These are phyloP conservation scores for Talaromyces verruculosus DNA, from an alignment of 2,329 filamentous ascomycete species.

Conservation along the genomic window DNA sequence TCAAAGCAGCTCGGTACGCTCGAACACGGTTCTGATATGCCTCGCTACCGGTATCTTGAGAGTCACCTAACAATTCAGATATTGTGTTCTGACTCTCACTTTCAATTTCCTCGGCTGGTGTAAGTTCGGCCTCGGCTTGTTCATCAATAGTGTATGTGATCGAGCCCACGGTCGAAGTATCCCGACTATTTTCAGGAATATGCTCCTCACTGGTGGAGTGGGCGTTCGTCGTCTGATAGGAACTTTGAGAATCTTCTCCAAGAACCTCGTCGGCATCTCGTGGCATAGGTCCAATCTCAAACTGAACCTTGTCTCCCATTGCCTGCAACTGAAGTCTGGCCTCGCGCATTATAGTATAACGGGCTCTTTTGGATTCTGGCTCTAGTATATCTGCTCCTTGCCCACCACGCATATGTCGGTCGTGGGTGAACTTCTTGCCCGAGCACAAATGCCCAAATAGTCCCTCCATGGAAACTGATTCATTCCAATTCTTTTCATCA, in stretches of 20 bases:
- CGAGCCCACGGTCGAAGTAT: background rate
- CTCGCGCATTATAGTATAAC: conserved; percentile 20
- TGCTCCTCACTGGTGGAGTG: conserved; percentile 4
- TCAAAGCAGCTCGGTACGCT: conserved; percentile 45
- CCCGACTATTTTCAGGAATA: background rate
- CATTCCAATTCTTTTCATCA: conserved; percentile 62
- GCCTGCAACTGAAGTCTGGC: conserved; percentile 17
- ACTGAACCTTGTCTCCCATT: conserved; percentile 20
- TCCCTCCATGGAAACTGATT: conserved; percentile 61
- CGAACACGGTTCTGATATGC: conserved; percentile 9
- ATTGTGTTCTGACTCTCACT: conserved; percentile 12
- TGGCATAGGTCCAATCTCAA: conserved; percentile 20
- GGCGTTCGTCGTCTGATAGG: conserved; percentile 9
- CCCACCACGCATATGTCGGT: conserved; percentile 57
- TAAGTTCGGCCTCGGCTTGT: background rate
- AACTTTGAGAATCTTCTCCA: conserved; percentile 10
- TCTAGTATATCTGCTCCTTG: conserved; percentile 24
- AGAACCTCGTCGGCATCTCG: conserved; percentile 11
- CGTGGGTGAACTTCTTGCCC: conserved; percentile 62
- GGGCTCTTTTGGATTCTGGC: conserved; percentile 20
- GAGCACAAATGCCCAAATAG: conserved; percentile 73
- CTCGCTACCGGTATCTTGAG: conserved; percentile 4
- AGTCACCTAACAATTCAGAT: conserved; percentile 10
- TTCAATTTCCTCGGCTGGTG: background rate
- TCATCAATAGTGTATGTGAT: background rate